phyloP scores from a whole-genome alignment of 2,329 filamentous ascomycete species.

The Colletotrichum liaoningense region DNA sequence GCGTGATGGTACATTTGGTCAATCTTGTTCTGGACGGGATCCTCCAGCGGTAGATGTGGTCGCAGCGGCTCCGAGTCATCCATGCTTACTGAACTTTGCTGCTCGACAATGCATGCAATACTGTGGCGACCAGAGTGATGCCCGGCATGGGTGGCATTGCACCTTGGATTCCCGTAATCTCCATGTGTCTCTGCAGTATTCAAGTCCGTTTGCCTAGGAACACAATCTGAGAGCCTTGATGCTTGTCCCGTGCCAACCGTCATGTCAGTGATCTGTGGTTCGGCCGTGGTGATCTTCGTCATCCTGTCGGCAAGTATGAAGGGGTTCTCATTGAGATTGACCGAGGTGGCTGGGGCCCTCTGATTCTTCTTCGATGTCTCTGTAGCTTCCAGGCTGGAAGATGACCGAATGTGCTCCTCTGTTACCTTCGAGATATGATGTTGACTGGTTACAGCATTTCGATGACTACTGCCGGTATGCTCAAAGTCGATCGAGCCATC shows the following conservation, averaged over 20 bases:
- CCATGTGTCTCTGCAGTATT: slow-evolving; percentile 35
- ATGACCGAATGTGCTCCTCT: neutral
- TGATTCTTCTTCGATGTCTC: slow-evolving; percentile 17
- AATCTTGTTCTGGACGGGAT: slow-evolving; percentile 41
- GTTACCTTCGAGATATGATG: neutral
- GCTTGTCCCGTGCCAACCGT: slow-evolving; percentile 37
- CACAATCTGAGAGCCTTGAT: slow-evolving; percentile 44
- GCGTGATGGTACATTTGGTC: slow-evolving; percentile 47
- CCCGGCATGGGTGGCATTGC: slow-evolving; percentile 40
- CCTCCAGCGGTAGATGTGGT: slow-evolving; percentile 10
- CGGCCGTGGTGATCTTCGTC: slow-evolving; percentile 36
- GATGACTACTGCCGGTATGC: neutral
- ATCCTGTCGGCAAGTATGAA: slow-evolving; percentile 46
- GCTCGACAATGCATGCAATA: slow-evolving; percentile 43
- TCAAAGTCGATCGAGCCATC: slow-evolving; percentile 18
- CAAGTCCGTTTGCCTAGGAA: slow-evolving; percentile 38
- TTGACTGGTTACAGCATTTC: neutral
- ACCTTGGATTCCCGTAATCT: slow-evolving; percentile 44
- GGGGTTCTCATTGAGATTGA: slow-evolving; percentile 44
- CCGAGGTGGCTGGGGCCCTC: slow-evolving; percentile 10
- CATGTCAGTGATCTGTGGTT: slow-evolving; percentile 39
- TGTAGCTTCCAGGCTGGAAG: neutral
- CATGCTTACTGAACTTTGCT: slow-evolving; percentile 24
- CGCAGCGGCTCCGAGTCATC: neutral
- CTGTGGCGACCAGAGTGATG: slow-evolving; percentile 46